phyloP scores from a whole-genome alignment of 1,139 yeast genomes.

The Ogataea hybrid region DNA sequence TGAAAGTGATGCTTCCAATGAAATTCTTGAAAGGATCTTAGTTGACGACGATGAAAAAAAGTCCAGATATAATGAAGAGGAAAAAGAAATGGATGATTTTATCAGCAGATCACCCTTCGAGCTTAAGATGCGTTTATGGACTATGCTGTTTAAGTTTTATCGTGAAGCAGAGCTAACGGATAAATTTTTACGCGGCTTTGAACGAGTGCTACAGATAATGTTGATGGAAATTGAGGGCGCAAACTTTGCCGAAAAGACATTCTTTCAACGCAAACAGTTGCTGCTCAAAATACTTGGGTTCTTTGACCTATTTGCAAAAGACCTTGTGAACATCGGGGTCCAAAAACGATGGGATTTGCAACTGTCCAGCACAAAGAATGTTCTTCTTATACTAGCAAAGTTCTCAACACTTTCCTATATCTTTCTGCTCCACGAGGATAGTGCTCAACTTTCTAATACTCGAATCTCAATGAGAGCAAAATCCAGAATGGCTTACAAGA shows the following conservation, averaged over 20 bases:
- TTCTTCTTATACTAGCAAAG: constrained; percentile 28
- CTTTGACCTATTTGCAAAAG: constrained; percentile 40
- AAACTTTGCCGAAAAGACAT: constrained; percentile 15
- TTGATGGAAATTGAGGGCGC: constrained; percentile 37
- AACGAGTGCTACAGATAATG: constrained; percentile 45
- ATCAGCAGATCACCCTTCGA: constrained; percentile 62
- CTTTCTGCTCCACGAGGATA: constrained; percentile 50
- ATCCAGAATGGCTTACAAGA: constrained; percentile 37
- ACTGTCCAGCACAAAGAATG: constrained; percentile 15
- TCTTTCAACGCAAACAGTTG: constrained; percentile 23
- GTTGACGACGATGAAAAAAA: constrained; percentile 7
- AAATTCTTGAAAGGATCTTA: constrained; percentile 44
- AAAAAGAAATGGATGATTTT: constrained; percentile 55
- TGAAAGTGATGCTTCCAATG: constrained; percentile 45
- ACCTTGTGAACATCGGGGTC: constrained; percentile 32
- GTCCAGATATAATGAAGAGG: constrained; percentile 31
- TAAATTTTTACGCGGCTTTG: constrained; percentile 55
- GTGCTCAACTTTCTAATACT: constrained; percentile 34
- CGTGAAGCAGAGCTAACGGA: constrained; percentile 38
- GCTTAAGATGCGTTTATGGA: constrained; percentile 74
- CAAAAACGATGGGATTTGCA: constrained; percentile 31
- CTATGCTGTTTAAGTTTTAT: constrained; percentile 63
- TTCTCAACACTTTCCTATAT: constrained; percentile 42
- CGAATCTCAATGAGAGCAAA: constrained; percentile 23
- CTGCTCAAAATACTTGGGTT: constrained; percentile 41